Percentiles rank a stretch among this genome's conserved stretches.
Evolutionary conservation across 352 stramenopile genomes (phyloP).

Genomic region (Aphanomyces cochlioides): DNA sequence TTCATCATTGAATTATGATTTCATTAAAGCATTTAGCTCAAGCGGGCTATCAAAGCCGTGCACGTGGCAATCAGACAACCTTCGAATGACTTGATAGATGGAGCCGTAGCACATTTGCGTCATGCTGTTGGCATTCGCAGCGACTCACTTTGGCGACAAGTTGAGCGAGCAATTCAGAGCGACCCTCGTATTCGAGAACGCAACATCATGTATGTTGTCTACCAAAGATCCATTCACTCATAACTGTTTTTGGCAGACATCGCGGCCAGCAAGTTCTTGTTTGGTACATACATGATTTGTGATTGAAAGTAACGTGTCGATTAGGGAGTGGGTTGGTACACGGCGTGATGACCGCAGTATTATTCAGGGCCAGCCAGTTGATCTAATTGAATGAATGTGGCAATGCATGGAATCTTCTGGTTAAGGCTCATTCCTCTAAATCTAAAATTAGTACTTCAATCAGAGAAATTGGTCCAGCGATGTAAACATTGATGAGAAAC

Average conservation of each 20-base stretch:
- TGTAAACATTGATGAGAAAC: too few relatives aligned
- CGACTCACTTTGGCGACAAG: conserved; percentile 7
- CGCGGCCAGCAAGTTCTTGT: conserved; percentile 29
- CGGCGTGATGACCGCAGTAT: conserved; percentile 13
- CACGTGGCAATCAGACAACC: conserved; percentile 1
- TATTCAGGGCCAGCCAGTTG: neutral
- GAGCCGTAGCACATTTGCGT: conserved; percentile 11
- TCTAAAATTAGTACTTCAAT: too few relatives aligned
- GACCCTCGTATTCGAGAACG: conserved; percentile 23
- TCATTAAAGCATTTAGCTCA: neutral
- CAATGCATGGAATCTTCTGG: neutral
- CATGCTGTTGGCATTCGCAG: neutral
- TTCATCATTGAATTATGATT: neutral
- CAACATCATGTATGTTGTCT: conserved; percentile 23
- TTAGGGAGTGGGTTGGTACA: conserved; percentile 27
- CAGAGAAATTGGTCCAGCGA: too few relatives aligned
- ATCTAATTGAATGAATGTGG: conserved; percentile 2
- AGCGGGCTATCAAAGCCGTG: conserved; percentile 12
- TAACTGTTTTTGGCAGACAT: neutral
- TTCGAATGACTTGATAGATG: conserved; percentile 22
- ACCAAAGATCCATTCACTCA: neutral
- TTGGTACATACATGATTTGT: conserved; percentile 11
- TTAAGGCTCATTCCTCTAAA: too few relatives aligned
- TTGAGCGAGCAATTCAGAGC: conserved; percentile 3
- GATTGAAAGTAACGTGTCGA: neutral